phyloP scores from a whole-genome alignment of 2,329 filamentous ascomycete genomes.

The Aspergillus quadricinctus region DNA sequence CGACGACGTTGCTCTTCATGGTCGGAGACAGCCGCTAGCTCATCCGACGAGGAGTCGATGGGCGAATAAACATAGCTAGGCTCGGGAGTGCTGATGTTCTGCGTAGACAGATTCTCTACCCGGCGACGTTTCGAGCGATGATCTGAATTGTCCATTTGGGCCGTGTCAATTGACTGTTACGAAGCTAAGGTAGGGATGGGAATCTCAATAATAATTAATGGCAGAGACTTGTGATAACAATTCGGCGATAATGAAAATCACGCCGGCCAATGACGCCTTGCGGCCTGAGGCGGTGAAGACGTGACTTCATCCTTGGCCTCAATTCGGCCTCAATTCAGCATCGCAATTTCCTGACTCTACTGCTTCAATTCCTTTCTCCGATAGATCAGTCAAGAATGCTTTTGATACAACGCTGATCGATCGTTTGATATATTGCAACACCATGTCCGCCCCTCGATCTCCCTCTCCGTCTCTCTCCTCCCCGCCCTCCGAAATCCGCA shows the following conservation, averaged over 20 bases:
- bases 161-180: not conserved
- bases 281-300: not conserved
- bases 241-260: not conserved
- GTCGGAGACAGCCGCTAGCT: slow-evolving; percentile 34
- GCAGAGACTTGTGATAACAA: slow-evolving; percentile 1
- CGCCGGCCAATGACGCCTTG: not conserved
- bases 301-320: not conserved
- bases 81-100: slow-evolving; percentile 3
- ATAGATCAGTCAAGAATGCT: not conserved
- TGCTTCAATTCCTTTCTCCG: not conserved
- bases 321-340: not conserved
- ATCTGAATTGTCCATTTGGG: slow-evolving; percentile 23
- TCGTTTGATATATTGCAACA: not conserved
- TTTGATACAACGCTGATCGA: not conserved
- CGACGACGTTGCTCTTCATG: slow-evolving; percentile 34
- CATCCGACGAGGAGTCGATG: slow-evolving; percentile 37
- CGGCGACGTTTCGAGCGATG: slow-evolving; percentile 29
- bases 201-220: not conserved
- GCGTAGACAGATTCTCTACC: slow-evolving; percentile 18
- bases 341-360: not conserved
- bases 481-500: slow-evolving; percentile 60
- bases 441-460: slow-evolving; percentile 6
- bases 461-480: slow-evolving; percentile 14
- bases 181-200: not conserved
- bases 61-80: slow-evolving; percentile 17